A percentile compares a stretch with the other conserved stretches of the same genome.
Conservation (phyloP, 2,329 filamentous ascomycete genomes). For the Neurospora sp. region DNA sequence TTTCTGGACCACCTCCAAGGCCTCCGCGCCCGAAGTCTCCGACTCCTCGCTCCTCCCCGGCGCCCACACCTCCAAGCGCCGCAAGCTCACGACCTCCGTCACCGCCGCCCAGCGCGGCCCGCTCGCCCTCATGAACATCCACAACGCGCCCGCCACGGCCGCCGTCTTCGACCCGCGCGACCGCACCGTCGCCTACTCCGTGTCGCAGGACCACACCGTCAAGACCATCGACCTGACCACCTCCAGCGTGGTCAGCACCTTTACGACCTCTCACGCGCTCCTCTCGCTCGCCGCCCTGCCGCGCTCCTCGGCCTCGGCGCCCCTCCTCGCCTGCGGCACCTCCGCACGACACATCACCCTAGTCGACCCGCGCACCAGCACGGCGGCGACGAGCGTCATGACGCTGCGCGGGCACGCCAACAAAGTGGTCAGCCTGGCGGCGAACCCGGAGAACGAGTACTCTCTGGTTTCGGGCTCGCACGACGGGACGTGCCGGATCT, state of each 20-base stretch:
- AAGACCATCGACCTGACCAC: conserved; percentile 88
- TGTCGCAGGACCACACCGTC: conserved; percentile 82
- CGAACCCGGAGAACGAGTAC: conserved; percentile 58
- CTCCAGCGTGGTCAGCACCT: conserved; percentile 63
- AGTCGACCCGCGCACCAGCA: conserved; percentile 77
- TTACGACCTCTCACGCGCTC: conserved; percentile 75
- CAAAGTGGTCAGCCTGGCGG: conserved; percentile 43
- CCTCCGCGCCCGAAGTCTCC: conserved; percentile 64
- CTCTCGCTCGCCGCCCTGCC: conserved; percentile 68
- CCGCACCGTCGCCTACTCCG: conserved; percentile 80
- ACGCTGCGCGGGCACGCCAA: conserved; percentile 88
- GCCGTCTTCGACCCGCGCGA: conserved; percentile 80
- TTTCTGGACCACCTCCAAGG: conserved; percentile 78
- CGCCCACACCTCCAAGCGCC: conserved; percentile 61
- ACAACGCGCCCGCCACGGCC: conserved; percentile 66
- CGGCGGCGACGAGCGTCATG: conserved; percentile 69
- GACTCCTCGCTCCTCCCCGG: conserved; percentile 53
- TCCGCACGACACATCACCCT: conserved; percentile 80
- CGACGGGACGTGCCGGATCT: conserved; percentile 86
- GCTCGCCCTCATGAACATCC: conserved; percentile 59
- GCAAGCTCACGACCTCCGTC: conserved; percentile 53
- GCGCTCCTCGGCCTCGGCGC: conserved; percentile 47
- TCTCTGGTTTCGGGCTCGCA: conserved; percentile 83
- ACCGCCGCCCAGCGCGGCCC: conserved; percentile 60
- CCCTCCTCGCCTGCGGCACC: conserved; percentile 61